Conservation (phyloP, 208 protist species). For the Trypanosoma theileri region DNA sequence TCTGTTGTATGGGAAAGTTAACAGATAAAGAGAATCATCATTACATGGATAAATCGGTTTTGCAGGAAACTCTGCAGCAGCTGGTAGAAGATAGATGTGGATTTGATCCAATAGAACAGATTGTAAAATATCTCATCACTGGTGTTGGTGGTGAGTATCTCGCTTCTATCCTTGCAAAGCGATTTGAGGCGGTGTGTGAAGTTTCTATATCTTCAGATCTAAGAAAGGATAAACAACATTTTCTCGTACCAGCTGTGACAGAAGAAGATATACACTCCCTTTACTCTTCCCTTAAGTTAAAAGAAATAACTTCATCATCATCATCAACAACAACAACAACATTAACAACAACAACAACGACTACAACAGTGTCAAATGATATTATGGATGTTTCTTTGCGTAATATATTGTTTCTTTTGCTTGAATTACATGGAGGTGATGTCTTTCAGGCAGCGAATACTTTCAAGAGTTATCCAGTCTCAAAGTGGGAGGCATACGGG, state of each 20-base stretch:
- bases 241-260: not conserved
- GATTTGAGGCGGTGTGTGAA: conserved; percentile 18
- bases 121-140: conserved; percentile 15
- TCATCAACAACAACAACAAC: too few species aligned
- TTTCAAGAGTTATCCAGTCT: conserved; percentile 8
- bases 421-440: conserved; percentile 21
- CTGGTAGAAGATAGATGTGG: conserved; percentile 7
- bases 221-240: not conserved
- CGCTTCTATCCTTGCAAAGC: conserved; percentile 7
- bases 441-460: not conserved
- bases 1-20: conserved; percentile 24
- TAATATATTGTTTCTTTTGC: conserved; percentile 7
- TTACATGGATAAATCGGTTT: not conserved
- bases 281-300: not conserved
- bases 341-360: too few species aligned
- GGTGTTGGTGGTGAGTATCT: conserved; percentile 6
- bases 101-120: conserved; percentile 17
- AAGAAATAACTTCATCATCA: not conserved
- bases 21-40: not conserved
- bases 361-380: not conserved
- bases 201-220: not conserved
- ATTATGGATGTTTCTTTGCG: not conserved
- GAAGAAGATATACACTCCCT: not conserved
- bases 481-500: conserved; percentile 17
- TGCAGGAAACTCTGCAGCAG: not conserved